Base-by-base conservation (phyloP, 1,284 basidiomycete species). In the Ceratorhiza oryzae-sativae region DNA sequence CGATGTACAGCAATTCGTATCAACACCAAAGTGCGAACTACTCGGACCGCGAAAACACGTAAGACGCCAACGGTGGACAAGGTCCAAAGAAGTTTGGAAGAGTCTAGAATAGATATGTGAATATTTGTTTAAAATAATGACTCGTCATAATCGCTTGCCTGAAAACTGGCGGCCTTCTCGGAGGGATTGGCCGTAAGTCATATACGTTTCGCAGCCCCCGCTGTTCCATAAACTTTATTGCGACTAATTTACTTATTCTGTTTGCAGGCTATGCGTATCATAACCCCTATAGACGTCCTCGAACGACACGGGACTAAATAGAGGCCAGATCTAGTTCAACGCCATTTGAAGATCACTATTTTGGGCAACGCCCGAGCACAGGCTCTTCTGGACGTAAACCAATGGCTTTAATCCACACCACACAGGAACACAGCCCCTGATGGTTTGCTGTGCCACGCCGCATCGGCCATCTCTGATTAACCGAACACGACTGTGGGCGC, bases 1-100 rank as follows among this genome's bases (percentile, higher is more conserved):
- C 93, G 78, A 76, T 84, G 79, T 48, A 30, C 41, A 39, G 55
- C 25, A 59, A 12, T 58, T 12, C n/a, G n/a, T n/a, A n/a, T n/a
- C n/a, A n/a, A n/a, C n/a, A n/a, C n/a, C n/a, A n/a, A n/a, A n/a
- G n/a, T n/a, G n/a, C n/a, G n/a, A n/a, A n/a, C n/a, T n/a, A n/a
- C n/a, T n/a, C n/a, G n/a, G n/a, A n/a, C n/a, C n/a, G n/a, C n/a
- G n/a, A n/a, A n/a, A n/a, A n/a, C n/a, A n/a, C n/a, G n/a, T n/a
- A n/a, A n/a, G n/a, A n/a, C n/a, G n/a, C n/a, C n/a, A n/a, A n/a
- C n/a, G n/a, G n/a, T n/a, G n/a, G n/a, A n/a, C n/a, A n/a, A n/a
- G n/a, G n/a, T n/a, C n/a, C n/a, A n/a, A n/a, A n/a, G n/a, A n/a
- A n/a, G n/a, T n/a, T n/a, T n/a, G n/a, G 65, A 68, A 32, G 15